Evolutionary conservation across 2,329 filamentous ascomycete species (phyloP), one percentile per base, ranked within the genome.

Genomic region (Aspergillus pseudoviridinutans): DNA sequence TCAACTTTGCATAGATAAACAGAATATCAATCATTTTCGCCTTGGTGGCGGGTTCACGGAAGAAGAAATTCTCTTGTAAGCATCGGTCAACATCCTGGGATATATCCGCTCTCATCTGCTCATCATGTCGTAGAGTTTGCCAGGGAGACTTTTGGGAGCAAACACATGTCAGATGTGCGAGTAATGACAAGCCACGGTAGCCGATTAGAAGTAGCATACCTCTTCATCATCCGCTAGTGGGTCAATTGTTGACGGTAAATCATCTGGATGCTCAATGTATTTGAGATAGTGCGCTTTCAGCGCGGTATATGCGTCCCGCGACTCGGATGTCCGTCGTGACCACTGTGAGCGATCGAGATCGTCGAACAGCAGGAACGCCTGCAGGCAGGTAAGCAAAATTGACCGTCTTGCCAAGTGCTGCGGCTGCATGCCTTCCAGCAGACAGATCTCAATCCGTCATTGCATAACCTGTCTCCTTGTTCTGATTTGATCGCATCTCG

Each of bases 1-100:
- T 91, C 54, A 95, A 83, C 74, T 96, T 97, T 77, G 92, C 94
- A 76, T 92, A 97, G 63, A 99, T 84, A 74, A 97, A 99, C 35
- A 99, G 80, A 32, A 97, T 87, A 69, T 99, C 90, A 32, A 95
- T 78, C 66, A 99, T 87, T 74, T 91, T 89, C 46, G 81, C 82
- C 72, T 97, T 94, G 1, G 90, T 90, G 14, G 82, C 78, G 12
- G 87, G 84, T 64, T 92, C 84, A 57, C 92, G 91, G 68, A 97
- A 99, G 71, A 93, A 95, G 50, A 86, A 84, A 67, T 94, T 92
- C 66, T 97, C 94, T 5, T 93, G 94, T 74, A 97, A 84, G 70
- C 87, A 90, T 62, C 94, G 84, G 65, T 94, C 89, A 20, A 99
- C 92, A 77, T 99, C 94, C 76, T 97, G 94, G 56, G 89, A 84